Conservation (phyloP, 768 basidiomycete genomes). For the Boletellus ananas region DNA sequence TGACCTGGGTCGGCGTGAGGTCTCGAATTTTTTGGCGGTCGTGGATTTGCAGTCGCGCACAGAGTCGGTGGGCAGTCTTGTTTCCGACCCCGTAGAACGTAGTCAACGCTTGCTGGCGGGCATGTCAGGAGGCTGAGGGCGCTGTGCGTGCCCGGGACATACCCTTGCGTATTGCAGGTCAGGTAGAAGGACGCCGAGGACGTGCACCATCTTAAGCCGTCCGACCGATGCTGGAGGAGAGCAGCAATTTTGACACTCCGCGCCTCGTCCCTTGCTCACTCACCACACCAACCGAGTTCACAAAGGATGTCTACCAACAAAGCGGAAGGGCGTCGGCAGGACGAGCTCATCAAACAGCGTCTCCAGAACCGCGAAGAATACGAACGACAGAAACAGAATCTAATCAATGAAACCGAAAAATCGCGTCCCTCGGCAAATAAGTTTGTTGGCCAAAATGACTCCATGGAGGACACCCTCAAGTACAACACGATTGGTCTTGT, state of each 20-base stretch:
- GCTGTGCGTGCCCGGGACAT: conserved; percentile 22
- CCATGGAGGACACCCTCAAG: conserved; percentile 91
- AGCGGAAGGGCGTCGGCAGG: conserved; percentile 81
- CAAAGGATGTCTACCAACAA: conserved; percentile 67
- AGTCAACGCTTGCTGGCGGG: conserved; percentile 77
- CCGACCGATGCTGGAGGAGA: neutral
- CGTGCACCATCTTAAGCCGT: conserved; percentile 61
- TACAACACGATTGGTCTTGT: conserved; percentile 90
- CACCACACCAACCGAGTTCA: conserved; percentile 1
- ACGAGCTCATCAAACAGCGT: conserved; percentile 81
- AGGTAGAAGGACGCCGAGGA: conserved; percentile 79
- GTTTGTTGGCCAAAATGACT: conserved; percentile 93
- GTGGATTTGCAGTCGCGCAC: conserved; percentile 91
- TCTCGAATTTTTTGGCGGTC: conserved; percentile 76
- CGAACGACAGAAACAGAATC: conserved; percentile 73
- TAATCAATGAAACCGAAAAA: conserved; percentile 89
- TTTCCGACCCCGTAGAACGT: conserved; percentile 86
- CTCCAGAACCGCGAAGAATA: conserved; percentile 75
- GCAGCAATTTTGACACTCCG: conserved; percentile 26
- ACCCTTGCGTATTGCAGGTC: conserved; percentile 79
- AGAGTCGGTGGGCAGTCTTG: conserved; percentile 71
- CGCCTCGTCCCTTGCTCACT: conserved; percentile 1
- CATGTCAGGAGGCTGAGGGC: neutral
- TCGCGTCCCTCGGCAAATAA: conserved; percentile 81
- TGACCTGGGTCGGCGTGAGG: conserved; percentile 83